Evolutionary conservation across 345 rosid species (phyloP).

Genomic region (Eucalyptus lansdowneana): DNA sequence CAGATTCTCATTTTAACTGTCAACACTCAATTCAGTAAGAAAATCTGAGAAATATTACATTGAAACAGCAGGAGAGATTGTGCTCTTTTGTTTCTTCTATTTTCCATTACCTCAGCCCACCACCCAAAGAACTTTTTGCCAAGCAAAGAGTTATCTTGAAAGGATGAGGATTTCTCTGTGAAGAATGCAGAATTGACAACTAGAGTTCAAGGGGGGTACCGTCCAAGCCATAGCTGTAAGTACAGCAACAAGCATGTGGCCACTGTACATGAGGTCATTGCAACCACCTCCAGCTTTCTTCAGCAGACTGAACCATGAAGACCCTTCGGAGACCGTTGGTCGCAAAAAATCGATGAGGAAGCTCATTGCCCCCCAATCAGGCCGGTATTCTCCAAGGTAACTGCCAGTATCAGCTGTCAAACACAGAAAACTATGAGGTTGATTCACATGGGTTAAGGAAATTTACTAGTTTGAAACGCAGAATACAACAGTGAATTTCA

Average conservation of each 20-base stretch:
- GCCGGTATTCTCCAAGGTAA: constrained; percentile 41
- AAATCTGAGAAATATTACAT: background rate
- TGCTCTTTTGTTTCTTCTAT: background rate
- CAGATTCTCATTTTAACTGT: background rate
- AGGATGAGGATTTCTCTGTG: background rate
- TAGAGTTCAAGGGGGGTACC: constrained; percentile 18
- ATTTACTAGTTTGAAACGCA: background rate
- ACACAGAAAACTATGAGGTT: background rate
- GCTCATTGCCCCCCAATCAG: constrained; percentile 81
- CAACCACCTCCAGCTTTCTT: constrained; percentile 96
- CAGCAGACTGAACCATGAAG: constrained; percentile 66
- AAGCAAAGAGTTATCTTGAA: background rate
- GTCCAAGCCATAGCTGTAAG: constrained; percentile 99
- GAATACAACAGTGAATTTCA: background rate
- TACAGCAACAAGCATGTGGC: constrained; percentile 94
- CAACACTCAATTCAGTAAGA: background rate
- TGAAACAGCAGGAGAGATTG: background rate
- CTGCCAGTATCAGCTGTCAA: constrained; percentile 38
- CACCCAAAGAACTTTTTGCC: background rate
- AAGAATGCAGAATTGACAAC: background rate
- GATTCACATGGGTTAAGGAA: background rate
- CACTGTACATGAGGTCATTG: constrained; percentile 92
- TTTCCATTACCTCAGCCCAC: background rate
- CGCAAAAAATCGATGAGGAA: constrained; percentile 78
- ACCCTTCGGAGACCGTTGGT: constrained; percentile 54